A percentile compares a stretch with the other conserved stretches of the same genome.
Evolutionary conservation across 345 rosid genomes (phyloP).

Genomic region (Angophora floribunda): DNA sequence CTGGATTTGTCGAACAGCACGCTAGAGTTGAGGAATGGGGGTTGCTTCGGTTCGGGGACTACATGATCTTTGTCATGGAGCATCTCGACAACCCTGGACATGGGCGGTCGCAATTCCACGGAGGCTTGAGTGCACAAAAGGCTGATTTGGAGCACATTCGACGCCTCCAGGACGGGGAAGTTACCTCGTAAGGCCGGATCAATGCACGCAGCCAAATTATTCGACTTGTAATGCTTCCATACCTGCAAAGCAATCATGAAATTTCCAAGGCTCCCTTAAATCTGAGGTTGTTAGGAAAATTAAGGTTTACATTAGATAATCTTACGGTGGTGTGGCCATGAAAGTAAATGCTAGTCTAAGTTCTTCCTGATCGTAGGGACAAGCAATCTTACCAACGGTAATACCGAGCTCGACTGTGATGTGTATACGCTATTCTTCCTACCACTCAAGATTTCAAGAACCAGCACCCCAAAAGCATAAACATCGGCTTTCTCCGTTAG

Average conservation of each 20-base stretch:
- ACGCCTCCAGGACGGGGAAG: slow-evolving; percentile 27
- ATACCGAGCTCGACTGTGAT: slow-evolving; percentile 1
- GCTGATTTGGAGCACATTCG: slow-evolving; percentile 52
- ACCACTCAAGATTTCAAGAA: slow-evolving; percentile 51
- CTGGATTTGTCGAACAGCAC: slow-evolving; percentile 20
- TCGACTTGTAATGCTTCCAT: slow-evolving; percentile 50
- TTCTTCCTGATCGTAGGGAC: too few species aligned
- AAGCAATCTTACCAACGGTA: slow-evolving; percentile 20
- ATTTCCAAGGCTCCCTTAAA: neutral
- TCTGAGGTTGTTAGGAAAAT: neutral
- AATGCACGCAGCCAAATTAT: slow-evolving; percentile 12
- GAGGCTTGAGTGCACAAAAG: slow-evolving; percentile 71
- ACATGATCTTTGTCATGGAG: slow-evolving; percentile 17
- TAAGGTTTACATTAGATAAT: neutral
- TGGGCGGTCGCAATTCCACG: slow-evolving; percentile 46
- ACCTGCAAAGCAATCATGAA: slow-evolving; percentile 23
- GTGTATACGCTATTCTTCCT: slow-evolving; percentile 55
- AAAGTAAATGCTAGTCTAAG: too few species aligned
- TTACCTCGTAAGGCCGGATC: slow-evolving; percentile 24
- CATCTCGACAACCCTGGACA: slow-evolving; percentile 46
- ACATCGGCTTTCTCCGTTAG: slow-evolving; percentile 74
- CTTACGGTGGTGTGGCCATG: neutral
- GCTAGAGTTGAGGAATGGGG: slow-evolving; percentile 71
- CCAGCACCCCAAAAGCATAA: slow-evolving; percentile 62
- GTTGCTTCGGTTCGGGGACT: slow-evolving; percentile 50